These are phyloP conservation scores for Monosporascus cannonballus DNA, from an alignment of 2,329 filamentous ascomycete species.

Conservation along the genomic window DNA sequence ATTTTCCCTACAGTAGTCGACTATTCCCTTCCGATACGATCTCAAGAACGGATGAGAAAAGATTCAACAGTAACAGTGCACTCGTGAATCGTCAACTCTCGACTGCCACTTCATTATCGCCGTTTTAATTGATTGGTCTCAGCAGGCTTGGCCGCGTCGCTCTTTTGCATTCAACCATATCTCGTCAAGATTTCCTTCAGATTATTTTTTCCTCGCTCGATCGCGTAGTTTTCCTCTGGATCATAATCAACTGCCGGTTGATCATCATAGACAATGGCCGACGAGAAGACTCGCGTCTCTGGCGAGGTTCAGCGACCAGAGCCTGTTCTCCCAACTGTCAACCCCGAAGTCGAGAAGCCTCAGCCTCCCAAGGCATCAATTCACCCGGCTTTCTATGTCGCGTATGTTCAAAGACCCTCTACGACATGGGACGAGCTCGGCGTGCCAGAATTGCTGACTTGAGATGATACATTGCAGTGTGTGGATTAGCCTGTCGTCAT, in stretches of 20 bases:
- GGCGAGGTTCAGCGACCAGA: constrained; percentile 64
- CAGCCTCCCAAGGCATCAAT: constrained; percentile 58
- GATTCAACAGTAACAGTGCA: constrained; percentile 5
- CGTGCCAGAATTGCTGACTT: constrained; percentile 4
- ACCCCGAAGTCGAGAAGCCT: constrained; percentile 67
- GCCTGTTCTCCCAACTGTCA: constrained; percentile 70
- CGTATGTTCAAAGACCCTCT: constrained; percentile 37
- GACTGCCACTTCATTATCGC: constrained; percentile 6
- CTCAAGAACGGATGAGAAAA: constrained; percentile 3
- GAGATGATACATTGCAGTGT: constrained; percentile 44
- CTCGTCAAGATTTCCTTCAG: neutral
- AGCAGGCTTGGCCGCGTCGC: constrained; percentile 22
- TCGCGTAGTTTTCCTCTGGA: neutral
- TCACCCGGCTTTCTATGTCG: constrained; percentile 81
- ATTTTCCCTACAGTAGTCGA: neutral
- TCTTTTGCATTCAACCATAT: constrained; percentile 7
- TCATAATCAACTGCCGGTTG: constrained; percentile 5
- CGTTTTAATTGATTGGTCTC: constrained; percentile 17
- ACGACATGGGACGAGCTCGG: neutral
- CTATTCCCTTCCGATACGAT: neutral
- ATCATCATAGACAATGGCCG: constrained; percentile 48
- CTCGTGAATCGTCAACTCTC: constrained; percentile 1
- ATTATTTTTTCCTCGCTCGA: neutral
- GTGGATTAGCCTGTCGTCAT: constrained; percentile 90
- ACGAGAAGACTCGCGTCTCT: constrained; percentile 80